Evolutionary conservation across 179 eudicot genomes (phyloP), one percentile per base, ranked within the genome.

Genomic region (Monotropa hypopitys): DNA sequence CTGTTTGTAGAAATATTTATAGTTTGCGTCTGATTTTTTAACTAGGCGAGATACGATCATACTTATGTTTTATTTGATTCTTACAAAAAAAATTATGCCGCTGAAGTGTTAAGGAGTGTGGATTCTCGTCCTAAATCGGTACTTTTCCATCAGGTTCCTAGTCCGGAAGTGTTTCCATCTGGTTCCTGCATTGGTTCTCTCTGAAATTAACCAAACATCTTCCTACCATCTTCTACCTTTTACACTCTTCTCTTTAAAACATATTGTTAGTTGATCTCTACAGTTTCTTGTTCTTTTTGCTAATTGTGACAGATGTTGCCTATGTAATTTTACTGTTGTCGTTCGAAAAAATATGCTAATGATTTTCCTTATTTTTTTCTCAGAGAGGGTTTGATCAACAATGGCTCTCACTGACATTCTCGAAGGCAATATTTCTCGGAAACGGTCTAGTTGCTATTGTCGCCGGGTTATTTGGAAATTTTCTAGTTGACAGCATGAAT

Each of bases 371-470:
- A 18, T 38, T 51, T 69, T 30, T 77, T 21, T 15, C 83, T 86
- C 88, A 94, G 98, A 94, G 98, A 88, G 94, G 97, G 46, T 94
- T 91, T 76, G 98, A 94, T 30, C 87, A 87, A 77, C 97, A 94
- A 73, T 94, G 98, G 97, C 88, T 94, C 26, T 94, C 98, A 43
- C 50, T 91, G 59, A 93, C 98, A 65, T 94, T 94, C 89, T 94
- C 98, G n/a, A 93, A 94, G 86, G 97, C 98, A 62, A 88, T 94
- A 75, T 94, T 94, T 75, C 97, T 94, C 72, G 98, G 98, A 45
- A 94, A 94, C 70, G 98, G 98, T 81, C 93, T 94, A 68, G 86
- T 93, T 76, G 99, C 97, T 74, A 93, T 95, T 63, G 4, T 95
- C n/a, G 70, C 97, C 72, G 99, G 97, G 70, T 85, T 95, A 78